A percentile compares a stretch with the other conserved stretches of the same genome.
These are phyloP conservation scores for Drechslera avenae DNA, from an alignment of 2,329 filamentous ascomycete genomes.

Conservation along the genomic window DNA sequence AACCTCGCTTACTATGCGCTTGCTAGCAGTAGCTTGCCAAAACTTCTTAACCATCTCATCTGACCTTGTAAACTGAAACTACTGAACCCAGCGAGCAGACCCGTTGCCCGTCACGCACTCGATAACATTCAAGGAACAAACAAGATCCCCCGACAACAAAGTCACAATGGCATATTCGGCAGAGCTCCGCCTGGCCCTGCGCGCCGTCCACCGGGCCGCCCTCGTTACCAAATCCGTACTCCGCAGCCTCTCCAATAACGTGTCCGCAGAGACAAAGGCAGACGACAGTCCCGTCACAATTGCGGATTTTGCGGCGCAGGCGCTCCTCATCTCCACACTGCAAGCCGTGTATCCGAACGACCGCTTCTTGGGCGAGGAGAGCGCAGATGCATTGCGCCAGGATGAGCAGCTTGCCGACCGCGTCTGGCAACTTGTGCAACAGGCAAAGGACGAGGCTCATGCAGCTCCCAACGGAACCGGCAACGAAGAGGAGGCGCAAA, in stretches of 20 bases:
- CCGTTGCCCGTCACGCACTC: constrained; percentile 4
- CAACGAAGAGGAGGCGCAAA: constrained; percentile 29
- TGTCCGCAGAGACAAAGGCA: constrained; percentile 59
- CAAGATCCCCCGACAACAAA: not conserved
- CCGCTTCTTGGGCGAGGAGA: constrained; percentile 67
- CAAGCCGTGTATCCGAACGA: constrained; percentile 61
- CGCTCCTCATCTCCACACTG: constrained; percentile 63
- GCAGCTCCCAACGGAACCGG: constrained; percentile 30
- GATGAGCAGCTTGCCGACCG: constrained; percentile 56
- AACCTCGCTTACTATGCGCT: constrained; percentile 23
- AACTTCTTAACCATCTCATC: constrained; percentile 12
- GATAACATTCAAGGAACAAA: not conserved
- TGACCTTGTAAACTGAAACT: constrained; percentile 18
- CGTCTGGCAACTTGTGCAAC: constrained; percentile 62
- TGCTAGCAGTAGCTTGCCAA: constrained; percentile 11
- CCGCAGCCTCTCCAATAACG: constrained; percentile 53
- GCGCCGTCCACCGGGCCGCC: constrained; percentile 61
- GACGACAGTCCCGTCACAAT: constrained; percentile 67
- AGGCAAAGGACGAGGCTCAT: constrained; percentile 37
- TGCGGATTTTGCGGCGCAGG: constrained; percentile 68
- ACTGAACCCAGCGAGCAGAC: constrained; percentile 10
- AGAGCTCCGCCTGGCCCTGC: constrained; percentile 41
- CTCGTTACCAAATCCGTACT: constrained; percentile 63
- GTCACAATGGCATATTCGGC: constrained; percentile 24
- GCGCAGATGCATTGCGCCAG: constrained; percentile 57